phyloP scores from a whole-genome alignment of 306 rosid species.

The Leucaena leucocephala region DNA sequence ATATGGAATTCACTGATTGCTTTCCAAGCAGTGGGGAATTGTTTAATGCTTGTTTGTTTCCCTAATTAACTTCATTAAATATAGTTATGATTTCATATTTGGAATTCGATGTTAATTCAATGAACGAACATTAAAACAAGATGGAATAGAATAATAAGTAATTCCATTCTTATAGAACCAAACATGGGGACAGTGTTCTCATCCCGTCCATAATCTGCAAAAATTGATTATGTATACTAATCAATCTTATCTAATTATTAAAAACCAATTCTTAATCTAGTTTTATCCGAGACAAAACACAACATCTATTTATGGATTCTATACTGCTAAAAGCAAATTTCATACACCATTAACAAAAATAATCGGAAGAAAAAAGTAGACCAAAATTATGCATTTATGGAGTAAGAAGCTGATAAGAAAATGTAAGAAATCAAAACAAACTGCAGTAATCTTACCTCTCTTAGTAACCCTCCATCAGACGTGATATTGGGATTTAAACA shows the following conservation, averaged over 20 bases:
- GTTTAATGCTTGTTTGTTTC: neutral
- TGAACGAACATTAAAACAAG: neutral
- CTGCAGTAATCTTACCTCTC: conserved; percentile 60
- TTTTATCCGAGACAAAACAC: conserved; percentile 16
- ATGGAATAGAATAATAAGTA: neutral
- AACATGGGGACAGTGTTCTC: neutral
- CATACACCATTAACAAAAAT: neutral
- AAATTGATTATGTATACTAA: neutral
- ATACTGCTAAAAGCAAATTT: conserved; percentile 14
- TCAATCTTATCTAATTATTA: neutral
- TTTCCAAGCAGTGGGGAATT: conserved; percentile 3
- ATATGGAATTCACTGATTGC: neutral
- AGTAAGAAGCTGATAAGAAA: conserved; percentile 24
- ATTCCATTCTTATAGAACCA: neutral
- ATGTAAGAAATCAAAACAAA: neutral
- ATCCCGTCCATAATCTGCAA: neutral
- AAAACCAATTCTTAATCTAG: conserved; percentile 7
- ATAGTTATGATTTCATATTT: neutral
- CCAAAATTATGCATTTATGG: conserved; percentile 3
- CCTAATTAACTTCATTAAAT: neutral
- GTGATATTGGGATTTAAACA: conserved; percentile 64
- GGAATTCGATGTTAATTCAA: neutral
- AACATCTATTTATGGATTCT: neutral
- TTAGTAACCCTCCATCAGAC: conserved; percentile 60
- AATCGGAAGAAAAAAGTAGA: neutral